phyloP scores from a whole-genome alignment of 768 basidiomycete genomes.

The Pulveroboletus sp. region DNA sequence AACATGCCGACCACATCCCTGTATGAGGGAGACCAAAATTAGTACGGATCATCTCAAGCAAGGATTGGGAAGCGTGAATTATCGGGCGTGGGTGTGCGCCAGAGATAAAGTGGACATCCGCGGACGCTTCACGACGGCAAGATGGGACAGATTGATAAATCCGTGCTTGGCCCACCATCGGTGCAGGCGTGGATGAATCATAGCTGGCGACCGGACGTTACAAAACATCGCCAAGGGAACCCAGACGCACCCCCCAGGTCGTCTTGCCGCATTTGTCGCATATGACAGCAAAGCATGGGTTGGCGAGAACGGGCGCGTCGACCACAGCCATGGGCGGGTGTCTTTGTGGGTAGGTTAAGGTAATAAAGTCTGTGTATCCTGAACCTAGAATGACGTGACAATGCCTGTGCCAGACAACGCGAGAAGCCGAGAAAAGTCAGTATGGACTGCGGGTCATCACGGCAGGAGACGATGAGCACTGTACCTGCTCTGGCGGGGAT shows the following conservation, averaged over 20 bases:
- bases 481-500: too few species aligned
- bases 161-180: constrained; percentile 13
- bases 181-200: constrained; percentile 15
- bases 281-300: constrained; percentile 52
- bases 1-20: constrained; percentile 71
- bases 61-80: background rate
- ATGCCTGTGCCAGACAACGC: constrained; percentile 4
- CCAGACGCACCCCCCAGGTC: constrained; percentile 59
- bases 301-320: constrained; percentile 35
- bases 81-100: constrained; percentile 2
- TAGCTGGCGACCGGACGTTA: constrained; percentile 9
- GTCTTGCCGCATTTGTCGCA: constrained; percentile 63
- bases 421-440: background rate
- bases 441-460: constrained; percentile 1
- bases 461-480: constrained; percentile 4
- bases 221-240: constrained; percentile 26
- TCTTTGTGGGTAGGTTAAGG: constrained; percentile 28
- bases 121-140: constrained; percentile 12
- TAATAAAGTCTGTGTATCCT: constrained; percentile 29
- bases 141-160: constrained; percentile 7
- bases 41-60: constrained; percentile 3
- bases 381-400: constrained; percentile 20
- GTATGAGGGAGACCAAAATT: constrained; percentile 10
- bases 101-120: constrained; percentile 16
- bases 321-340: constrained; percentile 20